Evolutionary conservation across 2,329 filamentous ascomycete species (phyloP), one percentile per base, ranked within the genome.

Genomic region (Escovopsis sp.): DNA sequence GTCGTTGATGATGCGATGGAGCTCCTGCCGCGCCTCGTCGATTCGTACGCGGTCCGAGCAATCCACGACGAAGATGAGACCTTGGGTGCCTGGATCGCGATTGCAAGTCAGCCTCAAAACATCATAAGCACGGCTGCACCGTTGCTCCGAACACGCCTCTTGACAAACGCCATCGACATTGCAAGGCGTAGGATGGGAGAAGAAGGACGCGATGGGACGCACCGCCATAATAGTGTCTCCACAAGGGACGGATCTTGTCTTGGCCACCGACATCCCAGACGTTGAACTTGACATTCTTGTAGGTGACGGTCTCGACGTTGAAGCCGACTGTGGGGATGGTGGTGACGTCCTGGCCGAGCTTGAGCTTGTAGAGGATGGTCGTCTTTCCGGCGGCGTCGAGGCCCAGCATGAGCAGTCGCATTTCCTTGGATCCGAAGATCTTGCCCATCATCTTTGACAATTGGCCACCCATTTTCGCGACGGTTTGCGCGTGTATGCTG

Each of bases 281-380:
- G 58, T 93, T 96, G 73, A 96, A 96, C 68, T 95, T 93, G 67
- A 95, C 88, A 65, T 96, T 96, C 76, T 95, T 95, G 73, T 94
- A 95, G 53, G 88, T 93, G 57, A 96, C 88, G 4, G 87, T 94
- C 73, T 96, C 89, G 65, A 96, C 91, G 75, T 96, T 96, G 76
- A 96, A 96, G 54, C 89, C 91, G 55, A 98, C 91, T 32, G 91
- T 98, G 38, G 91, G 91, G 60, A 96, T 96, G 41, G 91, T 96
- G 48, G 91, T 96, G 57, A 96, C 88, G 61, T 94, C 88, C 72
- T 96, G 87, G 66, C 89, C 88, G 47, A 96, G 80, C 77, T 96
- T 96, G 60, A 98, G 76, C 74, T 95, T 96, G 77, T 96, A 98
- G 48, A 98, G 80, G 59, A 96, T 96, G 44, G 91, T 96, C 39